Percentiles rank a stretch among this genome's conserved stretches.
phyloP scores from a whole-genome alignment of 2,329 filamentous ascomycete genomes.

The Penicillium sclerotiorum region DNA sequence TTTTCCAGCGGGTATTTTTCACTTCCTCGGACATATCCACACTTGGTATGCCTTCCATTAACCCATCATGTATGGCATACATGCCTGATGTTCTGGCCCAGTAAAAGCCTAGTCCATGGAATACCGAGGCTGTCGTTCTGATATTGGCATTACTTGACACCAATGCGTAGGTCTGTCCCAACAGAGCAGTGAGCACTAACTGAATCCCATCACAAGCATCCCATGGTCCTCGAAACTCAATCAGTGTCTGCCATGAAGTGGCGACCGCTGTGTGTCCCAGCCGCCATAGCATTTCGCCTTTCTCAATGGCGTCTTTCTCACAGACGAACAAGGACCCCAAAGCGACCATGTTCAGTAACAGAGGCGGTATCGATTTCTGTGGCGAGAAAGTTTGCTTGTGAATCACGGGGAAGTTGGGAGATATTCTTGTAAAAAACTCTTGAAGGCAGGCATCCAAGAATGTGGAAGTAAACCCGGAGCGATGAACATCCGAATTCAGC shows the following conservation, averaged over 20 bases:
- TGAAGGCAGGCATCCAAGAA: constrained; percentile 23
- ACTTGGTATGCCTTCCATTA: not conserved
- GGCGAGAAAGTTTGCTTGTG: constrained; percentile 18
- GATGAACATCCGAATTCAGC: constrained; percentile 18
- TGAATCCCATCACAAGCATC: constrained; percentile 23
- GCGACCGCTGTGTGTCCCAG: constrained; percentile 23
- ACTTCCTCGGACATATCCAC: constrained; percentile 5
- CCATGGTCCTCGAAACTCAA: constrained; percentile 16
- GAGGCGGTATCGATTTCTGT: constrained; percentile 16
- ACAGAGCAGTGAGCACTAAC: constrained; percentile 19
- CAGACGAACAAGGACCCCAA: constrained; percentile 22
- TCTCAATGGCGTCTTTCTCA: constrained; percentile 12
- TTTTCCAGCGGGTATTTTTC: constrained; percentile 16
- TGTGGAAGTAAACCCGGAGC: constrained; percentile 18
- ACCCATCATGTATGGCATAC: constrained; percentile 10
- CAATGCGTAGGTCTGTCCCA: constrained; percentile 21
- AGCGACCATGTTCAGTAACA: constrained; percentile 24
- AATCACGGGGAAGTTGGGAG: constrained; percentile 18
- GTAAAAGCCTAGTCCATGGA: constrained; percentile 24
- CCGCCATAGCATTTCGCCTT: constrained; percentile 25
- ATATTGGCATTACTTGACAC: constrained; percentile 19
- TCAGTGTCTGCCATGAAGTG: constrained; percentile 22
- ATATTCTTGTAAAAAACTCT: constrained; percentile 19
- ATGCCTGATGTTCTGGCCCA: constrained; percentile 24
- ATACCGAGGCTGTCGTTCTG: constrained; percentile 19